Percentiles rank a stretch among this genome's conserved stretches.
phyloP scores from a whole-genome alignment of 176 grass and related monocot genomes.

The Paspalum vaginatum region DNA sequence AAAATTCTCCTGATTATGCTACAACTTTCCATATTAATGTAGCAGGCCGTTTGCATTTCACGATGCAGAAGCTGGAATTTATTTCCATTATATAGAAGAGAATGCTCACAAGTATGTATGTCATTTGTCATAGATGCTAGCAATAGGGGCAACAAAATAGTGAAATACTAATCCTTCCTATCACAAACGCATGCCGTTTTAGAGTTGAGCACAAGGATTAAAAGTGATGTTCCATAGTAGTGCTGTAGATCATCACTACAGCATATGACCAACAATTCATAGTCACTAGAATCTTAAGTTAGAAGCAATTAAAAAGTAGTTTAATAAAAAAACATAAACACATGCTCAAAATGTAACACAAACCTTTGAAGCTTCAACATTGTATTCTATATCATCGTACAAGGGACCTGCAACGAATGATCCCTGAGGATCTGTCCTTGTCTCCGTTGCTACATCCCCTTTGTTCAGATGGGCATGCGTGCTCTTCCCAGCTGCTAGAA shows the following conservation, averaged over 20 bases:
- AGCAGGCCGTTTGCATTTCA: not conserved
- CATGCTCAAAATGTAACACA: conserved; percentile 26
- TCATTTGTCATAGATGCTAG: not conserved
- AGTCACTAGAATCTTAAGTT: not conserved
- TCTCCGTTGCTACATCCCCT: conserved; percentile 80
- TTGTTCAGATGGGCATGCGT: conserved; percentile 63
- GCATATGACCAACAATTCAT: conserved; percentile 10
- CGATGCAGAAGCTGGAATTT: not conserved
- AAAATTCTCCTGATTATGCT: not conserved
- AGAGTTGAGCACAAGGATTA: not conserved
- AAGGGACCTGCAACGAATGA: conserved; percentile 82
- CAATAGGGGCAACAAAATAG: not conserved
- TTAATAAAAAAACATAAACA: conserved; percentile 17
- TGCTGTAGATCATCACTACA: not conserved
- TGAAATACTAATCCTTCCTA: not conserved
- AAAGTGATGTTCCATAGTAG: not conserved
- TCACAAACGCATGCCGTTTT: not conserved
- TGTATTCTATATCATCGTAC: conserved; percentile 85
- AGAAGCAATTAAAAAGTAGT: conserved; percentile 3
- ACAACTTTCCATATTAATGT: not conserved
- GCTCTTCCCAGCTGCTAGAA: conserved; percentile 69
- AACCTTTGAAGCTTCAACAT: conserved; percentile 90
- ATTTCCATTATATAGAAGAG: not conserved
- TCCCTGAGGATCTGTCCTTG: conserved; percentile 74
- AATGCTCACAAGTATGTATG: no score